Evolutionary conservation across 371 early-diverging fungal species (phyloP), one percentile per base, ranked within the genome.

Genomic region (Mucor racemosus): DNA sequence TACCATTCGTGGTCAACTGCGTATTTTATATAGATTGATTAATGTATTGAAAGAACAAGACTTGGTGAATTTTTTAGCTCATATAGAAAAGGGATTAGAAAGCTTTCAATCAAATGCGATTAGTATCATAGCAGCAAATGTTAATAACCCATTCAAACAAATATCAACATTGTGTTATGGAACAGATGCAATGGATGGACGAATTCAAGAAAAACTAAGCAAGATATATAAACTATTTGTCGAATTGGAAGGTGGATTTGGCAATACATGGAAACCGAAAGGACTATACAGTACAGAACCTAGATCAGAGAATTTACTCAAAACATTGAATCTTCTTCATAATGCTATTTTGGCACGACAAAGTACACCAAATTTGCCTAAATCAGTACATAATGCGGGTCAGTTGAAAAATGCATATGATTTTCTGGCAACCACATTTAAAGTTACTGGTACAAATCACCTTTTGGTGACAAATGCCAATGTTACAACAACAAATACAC

Each of bases 11-110:
- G 66, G 67, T n/a, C 76, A 76, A 8, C 17, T 77, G 9, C 72
- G 67, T 3, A 74, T 75, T 10, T 9, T 76, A 0, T 68, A 60
- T 41, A 66, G 73, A 15, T n/a, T 79, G 10, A 70, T 70, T 50
- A 72, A 74, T 41, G 68, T 76, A 0, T 33, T 79, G 3, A 69
- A 68, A 13, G 66, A 67, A 7, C 40, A 67, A 10, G 73, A 65
- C 0, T 35, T 78, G 0, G 53, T 71, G 6, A 65, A 69, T 1
- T 66, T 67, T 33, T 55, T 78, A 36, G 64, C 39, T 0, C 26
- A n/a, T 1, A 21, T 69, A 34, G 78, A 78, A 54, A 33, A 60
- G 15, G 58, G 53, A 26, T 33, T 73, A 8, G 41, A 54, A 26
- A 33, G 26, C 10, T 1, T 61, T 0, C 57, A 60, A 19, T 7